A percentile compares a stretch with the other conserved stretches of the same genome.
phyloP scores from a whole-genome alignment of 2,329 filamentous ascomycete genomes.

The Diplocarpon rosae region DNA sequence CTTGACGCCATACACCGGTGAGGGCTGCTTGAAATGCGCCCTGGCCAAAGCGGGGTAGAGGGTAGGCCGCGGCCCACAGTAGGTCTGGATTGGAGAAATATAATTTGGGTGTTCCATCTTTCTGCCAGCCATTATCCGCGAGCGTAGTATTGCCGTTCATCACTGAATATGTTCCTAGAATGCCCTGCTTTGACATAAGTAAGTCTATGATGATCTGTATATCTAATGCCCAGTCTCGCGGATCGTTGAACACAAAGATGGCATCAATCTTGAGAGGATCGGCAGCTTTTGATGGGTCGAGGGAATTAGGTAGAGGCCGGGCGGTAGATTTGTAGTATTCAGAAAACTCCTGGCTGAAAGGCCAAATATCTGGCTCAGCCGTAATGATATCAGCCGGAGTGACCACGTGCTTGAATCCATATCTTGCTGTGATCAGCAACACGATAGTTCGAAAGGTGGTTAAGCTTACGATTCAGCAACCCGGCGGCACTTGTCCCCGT shows the following conservation, averaged over 20 bases:
- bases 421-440: conserved; percentile 27
- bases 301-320: conserved; percentile 42
- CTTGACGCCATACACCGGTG: conserved; percentile 64
- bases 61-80: conserved; percentile 78
- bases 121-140: conserved; percentile 68
- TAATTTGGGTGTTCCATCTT: conserved; percentile 67
- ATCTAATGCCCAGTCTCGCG: conserved; percentile 90
- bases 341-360: conserved; percentile 60
- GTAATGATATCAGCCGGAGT: conserved; percentile 76
- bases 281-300: conserved; percentile 33
- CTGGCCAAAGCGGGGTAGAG: conserved; percentile 78
- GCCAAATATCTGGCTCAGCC: conserved; percentile 65
- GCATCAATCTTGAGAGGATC: conserved; percentile 68
- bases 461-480: conserved; percentile 50
- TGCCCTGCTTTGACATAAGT: conserved; percentile 65
- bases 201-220: conserved; percentile 76
- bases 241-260: conserved; percentile 90
- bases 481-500: conserved; percentile 28
- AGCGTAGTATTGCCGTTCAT: conserved; percentile 57
- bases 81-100: conserved; percentile 90
- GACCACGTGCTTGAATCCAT: conserved; percentile 73
- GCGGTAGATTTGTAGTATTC: conserved; percentile 49
- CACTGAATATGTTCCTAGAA: conserved; percentile 66
- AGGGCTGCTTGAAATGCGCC: conserved; percentile 81
- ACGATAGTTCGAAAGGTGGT: neutral